Percentiles rank a stretch among this genome's conserved stretches.
Evolutionary conservation across 1,139 yeast species (phyloP).

Genomic region (Suhomyces chickasaworum): DNA sequence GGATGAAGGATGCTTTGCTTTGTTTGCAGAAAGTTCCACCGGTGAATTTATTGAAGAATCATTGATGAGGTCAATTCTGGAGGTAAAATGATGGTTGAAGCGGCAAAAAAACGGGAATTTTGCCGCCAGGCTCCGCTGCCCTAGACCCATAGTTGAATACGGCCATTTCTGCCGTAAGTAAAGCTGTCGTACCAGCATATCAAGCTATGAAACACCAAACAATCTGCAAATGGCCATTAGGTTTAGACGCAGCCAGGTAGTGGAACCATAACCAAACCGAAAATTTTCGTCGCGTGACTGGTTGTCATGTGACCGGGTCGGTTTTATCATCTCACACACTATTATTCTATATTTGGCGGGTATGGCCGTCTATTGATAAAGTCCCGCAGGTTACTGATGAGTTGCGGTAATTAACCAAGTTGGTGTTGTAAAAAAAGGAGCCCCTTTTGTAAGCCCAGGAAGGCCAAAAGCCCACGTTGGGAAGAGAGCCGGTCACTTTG

Average conservation of each 20-base stretch:
- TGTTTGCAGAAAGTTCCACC: background rate
- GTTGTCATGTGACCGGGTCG: background rate
- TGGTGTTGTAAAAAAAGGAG: no score
- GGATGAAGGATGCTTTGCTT: conserved; percentile 7
- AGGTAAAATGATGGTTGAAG: conserved; percentile 29
- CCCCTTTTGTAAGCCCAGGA: no score
- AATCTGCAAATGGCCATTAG: background rate
- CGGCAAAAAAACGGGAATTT: conserved; percentile 25
- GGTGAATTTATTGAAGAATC: conserved; percentile 32
- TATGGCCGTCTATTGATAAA: no score
- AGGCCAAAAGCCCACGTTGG: no score
- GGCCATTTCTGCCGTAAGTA: conserved; percentile 24
- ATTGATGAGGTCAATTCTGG: conserved; percentile 28
- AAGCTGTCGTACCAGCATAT: conserved; percentile 26
- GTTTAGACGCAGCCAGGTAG: background rate
- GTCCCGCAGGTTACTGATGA: no score
- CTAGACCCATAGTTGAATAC: conserved; percentile 25
- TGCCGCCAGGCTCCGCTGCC: conserved; percentile 21
- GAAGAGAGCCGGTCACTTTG: no score
- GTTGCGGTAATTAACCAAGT: no score
- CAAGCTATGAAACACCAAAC: background rate
- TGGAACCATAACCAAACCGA: background rate
- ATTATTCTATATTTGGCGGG: no score
- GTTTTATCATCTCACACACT: no score
- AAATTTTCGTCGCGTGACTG: conserved; percentile 7